Conservation (phyloP, 345 rosid genomes). For the Salix udensis region DNA sequence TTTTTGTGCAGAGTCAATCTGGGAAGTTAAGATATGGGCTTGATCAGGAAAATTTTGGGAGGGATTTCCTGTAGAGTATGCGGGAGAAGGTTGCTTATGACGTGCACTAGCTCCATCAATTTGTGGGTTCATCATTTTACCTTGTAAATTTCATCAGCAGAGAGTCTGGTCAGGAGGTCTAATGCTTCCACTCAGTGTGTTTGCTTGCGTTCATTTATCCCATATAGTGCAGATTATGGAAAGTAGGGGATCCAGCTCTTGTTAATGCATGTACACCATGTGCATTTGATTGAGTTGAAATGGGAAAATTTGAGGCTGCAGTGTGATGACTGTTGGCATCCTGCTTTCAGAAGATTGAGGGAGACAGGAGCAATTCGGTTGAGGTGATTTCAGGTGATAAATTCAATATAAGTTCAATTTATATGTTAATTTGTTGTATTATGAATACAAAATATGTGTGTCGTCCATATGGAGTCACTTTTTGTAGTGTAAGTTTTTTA, state of each 20-base stretch:
- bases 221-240: slow-evolving; percentile 33
- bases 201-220: slow-evolving; percentile 32
- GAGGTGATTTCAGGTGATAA: slow-evolving; percentile 50
- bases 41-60: slow-evolving; percentile 28
- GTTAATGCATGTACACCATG: slow-evolving; percentile 21
- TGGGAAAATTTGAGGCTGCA: slow-evolving; percentile 17
- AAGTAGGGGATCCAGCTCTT: slow-evolving; percentile 28
- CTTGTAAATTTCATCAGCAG: slow-evolving; percentile 36
- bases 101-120: slow-evolving; percentile 35
- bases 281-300: slow-evolving; percentile 19
- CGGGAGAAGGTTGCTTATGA: slow-evolving; percentile 11
- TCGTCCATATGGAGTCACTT: slow-evolving; percentile 19
- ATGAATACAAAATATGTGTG: slow-evolving; percentile 23
- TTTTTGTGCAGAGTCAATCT: slow-evolving; percentile 37
- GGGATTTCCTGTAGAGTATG: slow-evolving; percentile 31
- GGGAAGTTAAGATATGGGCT: slow-evolving; percentile 27
- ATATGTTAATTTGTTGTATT: slow-evolving; percentile 40
- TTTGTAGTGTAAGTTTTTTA: slow-evolving; percentile 35
- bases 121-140: slow-evolving; percentile 23
- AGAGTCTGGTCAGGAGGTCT: slow-evolving; percentile 33
- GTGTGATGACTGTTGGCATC: slow-evolving; percentile 9
- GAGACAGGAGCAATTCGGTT: slow-evolving; percentile 27
- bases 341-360: slow-evolving; percentile 21
- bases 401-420: slow-evolving; percentile 32
- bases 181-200: slow-evolving; percentile 45